Percentiles rank a stretch among this genome's conserved stretches.
Evolutionary conservation across 2,329 filamentous ascomycete genomes (phyloP).

Genomic region (Alternaria sp.): DNA sequence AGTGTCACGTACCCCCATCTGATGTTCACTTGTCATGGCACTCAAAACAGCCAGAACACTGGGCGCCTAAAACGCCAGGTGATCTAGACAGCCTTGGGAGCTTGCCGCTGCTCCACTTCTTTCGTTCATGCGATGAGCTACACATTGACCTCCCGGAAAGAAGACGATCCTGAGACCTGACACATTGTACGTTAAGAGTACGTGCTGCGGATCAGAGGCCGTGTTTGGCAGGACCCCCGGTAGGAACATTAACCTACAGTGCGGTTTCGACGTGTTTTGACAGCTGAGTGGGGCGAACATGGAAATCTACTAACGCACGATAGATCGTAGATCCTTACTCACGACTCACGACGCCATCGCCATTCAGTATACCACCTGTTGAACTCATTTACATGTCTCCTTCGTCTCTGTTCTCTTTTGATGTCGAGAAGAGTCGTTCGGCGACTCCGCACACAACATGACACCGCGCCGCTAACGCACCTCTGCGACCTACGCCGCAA

Average conservation of each 20-base stretch:
- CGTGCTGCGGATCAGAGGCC: background rate
- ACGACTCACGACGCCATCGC: background rate
- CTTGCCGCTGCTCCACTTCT: background rate
- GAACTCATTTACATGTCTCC: background rate
- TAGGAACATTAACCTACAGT: background rate
- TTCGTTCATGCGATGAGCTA: slow-evolving; percentile 3
- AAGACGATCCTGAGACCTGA: background rate
- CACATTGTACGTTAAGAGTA: background rate
- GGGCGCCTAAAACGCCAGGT: background rate
- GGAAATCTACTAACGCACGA: background rate
- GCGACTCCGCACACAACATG: background rate
- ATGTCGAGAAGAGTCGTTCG: background rate
- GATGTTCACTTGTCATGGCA: background rate
- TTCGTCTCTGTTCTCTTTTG: background rate
- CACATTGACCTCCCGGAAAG: background rate
- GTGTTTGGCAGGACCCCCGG: background rate
- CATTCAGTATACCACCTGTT: background rate
- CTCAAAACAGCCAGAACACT: background rate
- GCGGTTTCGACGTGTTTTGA: slow-evolving; percentile 4
- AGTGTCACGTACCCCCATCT: background rate
- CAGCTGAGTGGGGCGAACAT: background rate
- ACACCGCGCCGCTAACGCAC: background rate
- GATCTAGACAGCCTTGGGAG: background rate
- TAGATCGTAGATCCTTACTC: background rate
- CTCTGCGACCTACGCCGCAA: slow-evolving; percentile 4